Base-by-base conservation (phyloP, 169 alveolate species). In the Besnoitia besnoiti region DNA sequence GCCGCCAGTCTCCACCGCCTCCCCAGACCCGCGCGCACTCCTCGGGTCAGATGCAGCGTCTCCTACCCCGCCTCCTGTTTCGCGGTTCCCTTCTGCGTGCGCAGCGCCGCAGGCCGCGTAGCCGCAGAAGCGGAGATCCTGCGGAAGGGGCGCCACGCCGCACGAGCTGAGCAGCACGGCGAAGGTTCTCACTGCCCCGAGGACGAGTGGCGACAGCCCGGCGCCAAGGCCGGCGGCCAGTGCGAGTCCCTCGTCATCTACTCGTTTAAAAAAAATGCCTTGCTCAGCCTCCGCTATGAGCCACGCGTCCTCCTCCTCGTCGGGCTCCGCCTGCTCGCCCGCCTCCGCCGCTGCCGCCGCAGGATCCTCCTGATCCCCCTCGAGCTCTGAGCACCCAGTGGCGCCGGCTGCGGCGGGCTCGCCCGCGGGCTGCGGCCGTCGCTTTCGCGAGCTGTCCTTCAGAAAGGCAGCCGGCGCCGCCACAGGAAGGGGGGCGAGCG, bases 141-240 rank as follows among this genome's bases (percentile, higher is more conserved):
- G 77, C 2, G 94, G 94, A 85, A 90, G 59, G 59, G 85, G 90
- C 91, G 79, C 94, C 46, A 82, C 49, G 10, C 94, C 50, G 30
- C 90, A 79, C n/a, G 94, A 79, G 24, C 88, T 80, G 73, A 90
- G 87, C 84, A 89, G 75, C 21, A 80, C 91, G 30, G 94, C 94
- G n/a, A 90, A 90, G 47, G 91, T 79, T 8, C 94, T 62, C 79
- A 82, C 61, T 12, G 94, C 94, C 24, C 85, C 77, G 76, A 79
- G 94, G 50, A 90, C 49, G 77, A 84, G 91, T 61, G 61, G 91
- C 14, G 89, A 76, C 44, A 90, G 62, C 35, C 91, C 76, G 12
- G 80, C 80, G 44, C 42, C 42, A 16, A 30, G 12, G 39, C 80
- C 80, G 7, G 44, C 40, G 24, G 80, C 80, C 21, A 35, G 3